Conservation (phyloP, 257 asterid species). For the Anisodus tanguticus region DNA sequence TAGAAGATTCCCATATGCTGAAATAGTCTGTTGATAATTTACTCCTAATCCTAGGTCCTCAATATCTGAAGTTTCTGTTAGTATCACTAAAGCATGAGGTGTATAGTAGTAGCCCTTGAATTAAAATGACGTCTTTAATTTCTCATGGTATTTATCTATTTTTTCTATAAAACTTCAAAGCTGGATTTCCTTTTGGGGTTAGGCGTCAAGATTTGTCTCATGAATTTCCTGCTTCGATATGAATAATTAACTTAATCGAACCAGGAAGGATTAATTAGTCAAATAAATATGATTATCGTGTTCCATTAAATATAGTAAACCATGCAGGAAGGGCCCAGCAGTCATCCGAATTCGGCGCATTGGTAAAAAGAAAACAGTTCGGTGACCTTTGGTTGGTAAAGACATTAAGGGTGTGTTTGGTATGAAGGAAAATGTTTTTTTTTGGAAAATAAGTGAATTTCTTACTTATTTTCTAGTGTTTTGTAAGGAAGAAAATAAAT, state of each 20-base stretch:
- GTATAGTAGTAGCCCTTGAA: not conserved
- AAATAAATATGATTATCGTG: conserved; percentile 1
- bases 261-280: not conserved
- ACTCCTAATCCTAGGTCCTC: too few relatives aligned
- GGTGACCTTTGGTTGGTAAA: not conserved
- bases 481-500: too few relatives aligned
- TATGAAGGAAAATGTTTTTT: too few relatives aligned
- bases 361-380: not conserved
- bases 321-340: not conserved
- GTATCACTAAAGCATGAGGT: too few relatives aligned
- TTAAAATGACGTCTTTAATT: not conserved
- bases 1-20: too few relatives aligned
- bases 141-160: not conserved
- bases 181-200: not conserved
- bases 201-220: not conserved
- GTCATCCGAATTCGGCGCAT: conserved; percentile 10
- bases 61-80: too few relatives aligned
- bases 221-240: not conserved
- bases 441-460: too few relatives aligned
- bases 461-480: too few relatives aligned
- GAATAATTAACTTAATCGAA: not conserved
- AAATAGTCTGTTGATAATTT: too few relatives aligned
- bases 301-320: not conserved
- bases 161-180: not conserved
- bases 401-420: not conserved